Base-by-base conservation (phyloP, 2,329 filamentous ascomycete genomes). In the Dactylonectria estremocensis region DNA sequence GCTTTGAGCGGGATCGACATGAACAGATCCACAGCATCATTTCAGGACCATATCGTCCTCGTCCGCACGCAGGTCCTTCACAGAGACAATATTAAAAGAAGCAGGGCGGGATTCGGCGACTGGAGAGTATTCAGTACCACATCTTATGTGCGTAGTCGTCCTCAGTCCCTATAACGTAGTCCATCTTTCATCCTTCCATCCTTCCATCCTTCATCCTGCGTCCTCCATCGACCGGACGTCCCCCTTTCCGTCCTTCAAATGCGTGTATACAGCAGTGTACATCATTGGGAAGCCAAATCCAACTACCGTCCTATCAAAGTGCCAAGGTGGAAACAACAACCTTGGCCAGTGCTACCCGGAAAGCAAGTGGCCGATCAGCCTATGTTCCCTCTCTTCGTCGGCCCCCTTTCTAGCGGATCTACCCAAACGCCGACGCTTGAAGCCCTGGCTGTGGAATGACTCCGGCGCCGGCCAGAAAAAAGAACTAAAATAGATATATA, bases 361-460 rank as follows among this genome's bases (percentile, higher is more conserved):
- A 8, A 53, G 28, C 28, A 20, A 22, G 33, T 53, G 33, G 33
- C 40, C n/a, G 16, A 53, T 33, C 33, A 53, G 50, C 50, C n/a
- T 35, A 35, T 35, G 28, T 31, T 53, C 49, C 28, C 49, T 53
- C 20, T 16, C 24, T 52, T 53, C 16, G 31, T 35, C 11, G 28
- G 6, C 28, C 20, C 53, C 37, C 31, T 61, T 52, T 64, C 54
- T 66, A 71, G 61, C 54, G 52, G 64, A 57, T 70, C 64, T 67
- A 69, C 74, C 74, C 55, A 72, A 76, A 76, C 74, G 71, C 74
- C 74, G 69, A 76, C 74, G 74, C 73, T 76, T 69, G 61, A 72
- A 73, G 69, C 54, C 70, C 53, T 58, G 70, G 69, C 49, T 65
- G 67, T 35, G 60, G 73, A 73, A 75, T 69, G 64, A 74, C 60